A percentile compares a stretch with the other conserved stretches of the same genome.
These are phyloP conservation scores for Solanum paucissectum DNA, from an alignment of 257 asterid species.

Conservation along the genomic window DNA sequence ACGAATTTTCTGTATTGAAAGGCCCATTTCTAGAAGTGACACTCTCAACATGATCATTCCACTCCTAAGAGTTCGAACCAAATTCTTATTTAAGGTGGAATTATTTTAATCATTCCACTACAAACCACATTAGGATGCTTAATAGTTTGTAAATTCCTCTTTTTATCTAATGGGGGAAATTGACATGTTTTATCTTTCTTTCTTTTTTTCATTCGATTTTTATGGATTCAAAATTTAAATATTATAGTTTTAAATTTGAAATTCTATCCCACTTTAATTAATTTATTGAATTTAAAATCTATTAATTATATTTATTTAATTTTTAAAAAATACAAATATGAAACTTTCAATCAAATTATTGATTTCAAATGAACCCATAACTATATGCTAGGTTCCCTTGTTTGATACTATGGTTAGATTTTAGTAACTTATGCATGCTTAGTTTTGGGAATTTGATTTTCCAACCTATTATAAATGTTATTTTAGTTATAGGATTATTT, in stretches of 20 bases:
- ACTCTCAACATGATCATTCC: not conserved
- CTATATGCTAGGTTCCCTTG: not conserved
- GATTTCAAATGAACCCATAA: not conserved
- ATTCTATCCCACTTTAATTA: not conserved
- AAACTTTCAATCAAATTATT: not conserved
- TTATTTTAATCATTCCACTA: too few species aligned
- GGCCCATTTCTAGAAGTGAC: not conserved
- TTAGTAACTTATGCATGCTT: not conserved
- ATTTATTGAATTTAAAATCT: not conserved
- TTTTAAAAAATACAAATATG: not conserved
- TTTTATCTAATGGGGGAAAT: too few species aligned
- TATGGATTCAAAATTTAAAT: not conserved
- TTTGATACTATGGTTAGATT: not conserved
- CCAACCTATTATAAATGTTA: not conserved
- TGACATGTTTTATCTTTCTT: not conserved
- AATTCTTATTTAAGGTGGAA: not conserved
- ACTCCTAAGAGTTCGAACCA: not conserved
- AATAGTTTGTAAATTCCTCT: not conserved
- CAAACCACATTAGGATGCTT: too few species aligned
- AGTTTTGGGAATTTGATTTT: not conserved
- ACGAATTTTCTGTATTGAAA: accelerated
- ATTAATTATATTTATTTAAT: not conserved
- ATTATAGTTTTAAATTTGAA: not conserved
- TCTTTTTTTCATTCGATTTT: not conserved
- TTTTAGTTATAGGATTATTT: not conserved